Percentiles rank a stretch among this genome's conserved stretches.
Evolutionary conservation across 805 yeast species (phyloP).

Genomic region (Grigorovia jiainica): DNA sequence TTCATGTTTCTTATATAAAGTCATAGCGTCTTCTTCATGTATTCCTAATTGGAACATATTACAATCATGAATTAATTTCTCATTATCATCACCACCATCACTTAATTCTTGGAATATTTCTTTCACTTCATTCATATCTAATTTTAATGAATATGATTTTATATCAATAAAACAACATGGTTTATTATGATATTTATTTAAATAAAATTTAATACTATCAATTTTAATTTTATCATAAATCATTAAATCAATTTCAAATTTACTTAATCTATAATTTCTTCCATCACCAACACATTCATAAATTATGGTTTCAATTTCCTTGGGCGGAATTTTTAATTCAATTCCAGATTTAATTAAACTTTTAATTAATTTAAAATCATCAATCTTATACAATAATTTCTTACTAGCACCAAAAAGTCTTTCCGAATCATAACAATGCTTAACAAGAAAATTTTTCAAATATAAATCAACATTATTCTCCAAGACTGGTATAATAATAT

Average conservation of each 20-base stretch:
- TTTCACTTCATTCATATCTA: constrained; percentile 17
- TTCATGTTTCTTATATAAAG: constrained; percentile 33
- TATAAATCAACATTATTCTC: constrained; percentile 45
- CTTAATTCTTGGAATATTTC: constrained; percentile 12
- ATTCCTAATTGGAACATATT: constrained; percentile 23
- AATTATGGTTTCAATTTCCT: constrained; percentile 29
- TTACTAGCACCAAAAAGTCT: constrained; percentile 34
- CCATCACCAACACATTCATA: constrained; percentile 25
- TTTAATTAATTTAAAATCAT: constrained; percentile 47
- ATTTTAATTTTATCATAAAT: constrained; percentile 7
- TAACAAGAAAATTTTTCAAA: constrained; percentile 45
- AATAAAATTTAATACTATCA: constrained; percentile 33
- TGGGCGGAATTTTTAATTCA: constrained; percentile 36
- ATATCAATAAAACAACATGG: constrained; percentile 61
- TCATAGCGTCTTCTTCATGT: constrained; percentile 19
- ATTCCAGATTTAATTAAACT: constrained; percentile 49
- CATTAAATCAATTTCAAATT: constrained; percentile 35
- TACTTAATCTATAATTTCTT: constrained; percentile 50
- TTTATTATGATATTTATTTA: constrained; percentile 41
- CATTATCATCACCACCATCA: too few relatives aligned
- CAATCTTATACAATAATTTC: constrained; percentile 45
- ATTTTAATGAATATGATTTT: constrained; percentile 25
- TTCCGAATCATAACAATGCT: constrained; percentile 39
- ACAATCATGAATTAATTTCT: constrained; percentile 47
- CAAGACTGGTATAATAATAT: constrained; percentile 25